Conservation (phyloP, 371 early-diverging fungal species). For the Mucor mucedo region DNA sequence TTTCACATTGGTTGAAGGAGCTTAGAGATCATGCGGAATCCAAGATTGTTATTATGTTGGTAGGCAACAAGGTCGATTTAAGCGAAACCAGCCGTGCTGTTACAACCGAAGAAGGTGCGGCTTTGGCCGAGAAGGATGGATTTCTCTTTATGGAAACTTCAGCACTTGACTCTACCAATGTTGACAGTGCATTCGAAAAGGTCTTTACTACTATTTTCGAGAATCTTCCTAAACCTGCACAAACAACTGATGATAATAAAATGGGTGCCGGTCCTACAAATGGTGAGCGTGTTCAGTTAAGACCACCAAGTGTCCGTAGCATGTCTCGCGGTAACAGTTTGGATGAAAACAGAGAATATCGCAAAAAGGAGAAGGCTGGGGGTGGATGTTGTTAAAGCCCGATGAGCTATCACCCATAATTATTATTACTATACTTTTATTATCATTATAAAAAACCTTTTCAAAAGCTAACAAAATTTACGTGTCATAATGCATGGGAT, state of each 20-base stretch:
- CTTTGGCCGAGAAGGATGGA: slow-evolving; percentile 85
- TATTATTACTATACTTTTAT: not conserved
- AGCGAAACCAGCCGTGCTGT: slow-evolving; percentile 82
- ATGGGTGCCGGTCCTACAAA: slow-evolving; percentile 25
- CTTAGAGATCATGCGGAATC: slow-evolving; percentile 97
- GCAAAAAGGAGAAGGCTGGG: slow-evolving; percentile 28
- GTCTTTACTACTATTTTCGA: slow-evolving; percentile 52
- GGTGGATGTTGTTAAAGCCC: slow-evolving; percentile 29
- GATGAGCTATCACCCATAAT: not conserved
- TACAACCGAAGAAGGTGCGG: slow-evolving; percentile 86
- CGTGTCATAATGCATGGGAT: not conserved
- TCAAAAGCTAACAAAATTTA: not conserved
- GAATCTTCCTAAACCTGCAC: slow-evolving; percentile 46
- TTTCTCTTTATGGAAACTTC: slow-evolving; percentile 94
- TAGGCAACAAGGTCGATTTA: slow-evolving; percentile 99
- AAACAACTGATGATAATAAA: slow-evolving; percentile 32
- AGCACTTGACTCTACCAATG: slow-evolving; percentile 91
- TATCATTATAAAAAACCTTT: not conserved
- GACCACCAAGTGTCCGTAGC: slow-evolving; percentile 54
- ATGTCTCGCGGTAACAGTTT: slow-evolving; percentile 27
- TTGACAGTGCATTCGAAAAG: slow-evolving; percentile 72
- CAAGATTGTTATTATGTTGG: slow-evolving; percentile 92
- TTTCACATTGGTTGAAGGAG: slow-evolving; percentile 96
- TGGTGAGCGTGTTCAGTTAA: slow-evolving; percentile 52
- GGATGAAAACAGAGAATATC: slow-evolving; percentile 26